Base-by-base conservation (phyloP, 1,284 basidiomycete genomes). In the Trichosporon sp. region DNA sequence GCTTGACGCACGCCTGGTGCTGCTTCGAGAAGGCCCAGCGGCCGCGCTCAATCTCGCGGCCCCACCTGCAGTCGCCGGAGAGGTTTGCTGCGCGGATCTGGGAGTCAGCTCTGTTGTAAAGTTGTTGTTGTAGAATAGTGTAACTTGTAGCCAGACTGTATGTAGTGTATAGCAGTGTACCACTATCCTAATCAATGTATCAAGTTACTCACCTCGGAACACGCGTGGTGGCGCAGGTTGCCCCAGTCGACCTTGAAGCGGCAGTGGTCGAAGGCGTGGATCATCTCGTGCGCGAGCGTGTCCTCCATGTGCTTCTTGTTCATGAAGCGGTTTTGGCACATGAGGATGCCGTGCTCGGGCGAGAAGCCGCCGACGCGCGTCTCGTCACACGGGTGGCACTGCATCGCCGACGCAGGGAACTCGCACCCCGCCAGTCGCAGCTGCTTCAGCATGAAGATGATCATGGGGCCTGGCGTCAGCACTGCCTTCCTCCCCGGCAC, bases 201-300 rank as follows among this genome's bases (percentile, higher is more conserved):
- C 4, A 38, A 38, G 47, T 9, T 27, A 84, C 88, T 77, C 78
- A 95, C 94, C 88, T 98, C 95, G 76, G 90, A 92, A 80, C 95
- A 98, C 0, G 96, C 96, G 80, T 96, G 94, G 84, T 98, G 95
- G 66, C 93, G 85, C 66, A 98, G 82, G 81, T 98, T 91, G 65
- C 81, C 84, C 94, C 93, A 98, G 81, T 97, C 90, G 1, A 97
- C 91, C 69, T 94, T 90, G 85, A 98, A 98, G 79, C 90, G 89
- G 81, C 92, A 92, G 74, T 97, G 92, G 80, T 98, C 96, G 79
- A 91, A 98, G 86, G 95, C 90, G 82, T 98, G 96, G n/a, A 98
- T 85, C 68, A 98, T 88, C 79, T 99, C 96, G 78, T 99, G 96
- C 18, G 92, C 88, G 34, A 98, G 85, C 15, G 95, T 97, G 79